Evolutionary conservation across 2,329 filamentous ascomycete genomes (phyloP).

Genomic region (Coniella vitis): DNA sequence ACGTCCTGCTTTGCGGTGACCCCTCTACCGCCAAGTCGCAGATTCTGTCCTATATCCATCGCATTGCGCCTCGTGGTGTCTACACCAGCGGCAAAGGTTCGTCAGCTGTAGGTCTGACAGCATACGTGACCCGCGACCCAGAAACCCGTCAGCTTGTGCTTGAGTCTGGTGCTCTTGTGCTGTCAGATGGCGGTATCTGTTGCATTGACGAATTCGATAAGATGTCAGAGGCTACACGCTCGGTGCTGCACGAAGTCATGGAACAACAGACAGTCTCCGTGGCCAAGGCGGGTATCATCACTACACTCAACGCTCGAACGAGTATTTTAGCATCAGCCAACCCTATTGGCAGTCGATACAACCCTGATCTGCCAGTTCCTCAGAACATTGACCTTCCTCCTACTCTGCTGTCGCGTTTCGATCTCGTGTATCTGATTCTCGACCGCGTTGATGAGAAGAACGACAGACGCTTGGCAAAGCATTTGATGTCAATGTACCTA

Average conservation of each 20-base stretch:
- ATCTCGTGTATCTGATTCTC: conserved; percentile 92
- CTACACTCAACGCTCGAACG: conserved; percentile 90
- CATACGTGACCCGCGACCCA: conserved; percentile 73
- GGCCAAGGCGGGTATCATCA: conserved; percentile 90
- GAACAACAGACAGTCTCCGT: conserved; percentile 82
- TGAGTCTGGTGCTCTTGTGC: conserved; percentile 70
- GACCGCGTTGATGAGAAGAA: conserved; percentile 87
- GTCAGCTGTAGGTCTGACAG: conserved; percentile 74
- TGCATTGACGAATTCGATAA: conserved; percentile 85
- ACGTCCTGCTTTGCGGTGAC: conserved; percentile 92
- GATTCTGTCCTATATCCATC: conserved; percentile 88
- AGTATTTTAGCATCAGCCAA: conserved; percentile 96
- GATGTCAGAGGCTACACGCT: conserved; percentile 73
- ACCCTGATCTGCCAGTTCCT: conserved; percentile 88
- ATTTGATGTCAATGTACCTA: conserved; percentile 92
- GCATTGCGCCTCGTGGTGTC: conserved; percentile 84
- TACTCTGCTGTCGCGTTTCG: conserved; percentile 90
- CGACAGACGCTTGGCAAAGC: conserved; percentile 82
- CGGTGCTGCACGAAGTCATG: conserved; percentile 82
- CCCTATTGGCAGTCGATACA: conserved; percentile 96
- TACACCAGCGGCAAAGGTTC: conserved; percentile 79
- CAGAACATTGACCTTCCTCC: conserved; percentile 98
- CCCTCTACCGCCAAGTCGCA: conserved; percentile 96
- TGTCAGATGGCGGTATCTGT: conserved; percentile 77
- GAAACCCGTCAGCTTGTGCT: conserved; percentile 74